Base-by-base conservation (phyloP, 148 eudicot genomes). In the Silene uniflora region DNA sequence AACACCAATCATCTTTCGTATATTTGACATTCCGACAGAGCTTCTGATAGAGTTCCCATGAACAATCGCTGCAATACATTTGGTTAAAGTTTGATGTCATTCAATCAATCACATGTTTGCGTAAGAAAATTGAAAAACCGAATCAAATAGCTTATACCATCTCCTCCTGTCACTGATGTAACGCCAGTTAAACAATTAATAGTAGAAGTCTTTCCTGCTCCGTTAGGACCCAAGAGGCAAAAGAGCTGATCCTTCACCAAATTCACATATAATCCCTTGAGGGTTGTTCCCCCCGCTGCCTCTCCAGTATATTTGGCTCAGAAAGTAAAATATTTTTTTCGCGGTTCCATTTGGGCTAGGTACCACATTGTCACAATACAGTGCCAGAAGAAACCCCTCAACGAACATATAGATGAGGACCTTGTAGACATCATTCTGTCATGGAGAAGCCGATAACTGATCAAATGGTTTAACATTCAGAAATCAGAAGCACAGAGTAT, bases 201-300 rank as follows among this genome's bases (percentile, higher is more conserved):
- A 11, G 85, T 76, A 46, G 98, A 91, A 46, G 98, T 91, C 83
- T 93, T 93, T 61, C 98, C 98, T 54, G 98, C 98, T 81, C 98
- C 98, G 86, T 93, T 93, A 27, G 98, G 94, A 66, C 98, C 98
- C 76, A 91, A 85, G 74, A 93, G 97, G 76, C 97, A 93, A 64
- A 93, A 93, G 11, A 93, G 84, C 76, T 93, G 97, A 82, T 93
- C 92, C 75, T 85, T 87, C 16, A 86, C 76, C 65, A 91, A 81
- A 79, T 88, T 85, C 2, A 27, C 2, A 2, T 1, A 27, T 27
- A 27, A 1, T 2, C 1, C 1, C 29, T 27, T 27, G 81, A 75
- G 78, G 80, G 67, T 81, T 87, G 84, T 78, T 85, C 67, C 86
- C 92, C 68, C 88, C 93, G 74, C 56, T 86, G 55, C 97, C 94